These are phyloP conservation scores for Phytopythium delawarense DNA, from an alignment of 352 stramenopile species.

Conservation along the genomic window DNA sequence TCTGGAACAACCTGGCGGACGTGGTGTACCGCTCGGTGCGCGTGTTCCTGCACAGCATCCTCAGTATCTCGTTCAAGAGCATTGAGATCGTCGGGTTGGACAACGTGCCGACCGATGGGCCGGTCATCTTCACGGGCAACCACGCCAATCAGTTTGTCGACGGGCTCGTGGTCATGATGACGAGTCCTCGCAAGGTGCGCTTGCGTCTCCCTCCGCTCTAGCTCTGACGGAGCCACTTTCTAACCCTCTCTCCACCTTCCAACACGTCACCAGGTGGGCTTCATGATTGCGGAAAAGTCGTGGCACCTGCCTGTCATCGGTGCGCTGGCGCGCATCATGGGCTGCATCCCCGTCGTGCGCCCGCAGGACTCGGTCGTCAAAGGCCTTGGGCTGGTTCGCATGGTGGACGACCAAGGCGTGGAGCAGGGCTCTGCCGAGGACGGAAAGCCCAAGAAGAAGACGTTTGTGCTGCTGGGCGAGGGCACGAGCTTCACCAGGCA, in stretches of 20 bases:
- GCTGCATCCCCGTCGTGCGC: slow-evolving; percentile 95
- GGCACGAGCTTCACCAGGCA: slow-evolving; percentile 74
- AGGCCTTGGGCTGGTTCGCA: slow-evolving; percentile 66
- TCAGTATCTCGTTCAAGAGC: slow-evolving; percentile 98
- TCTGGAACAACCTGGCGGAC: slow-evolving; percentile 76
- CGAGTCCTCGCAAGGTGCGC: slow-evolving; percentile 86
- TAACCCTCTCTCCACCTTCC: not conserved
- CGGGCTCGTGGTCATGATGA: slow-evolving; percentile 94
- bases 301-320: slow-evolving; percentile 94
- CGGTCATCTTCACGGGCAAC: slow-evolving; percentile 97
- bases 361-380: slow-evolving; percentile 90
- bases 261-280: slow-evolving; percentile 61
- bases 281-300: slow-evolving; percentile 97
- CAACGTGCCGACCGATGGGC: slow-evolving; percentile 95
- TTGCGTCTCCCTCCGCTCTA: not conserved
- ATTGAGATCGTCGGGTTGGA: slow-evolving; percentile 95
- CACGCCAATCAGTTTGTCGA: slow-evolving; percentile 99
- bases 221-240: not conserved
- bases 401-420: slow-evolving; percentile 25
- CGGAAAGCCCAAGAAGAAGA: slow-evolving; percentile 18
- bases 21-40: slow-evolving; percentile 76
- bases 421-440: slow-evolving; percentile 18
- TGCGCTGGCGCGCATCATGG: slow-evolving; percentile 92
- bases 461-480: slow-evolving; percentile 53
- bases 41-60: slow-evolving; percentile 97